These are phyloP conservation scores for Tolypocladium sp. DNA, from an alignment of 2,329 filamentous ascomycete genomes.

Conservation along the genomic window DNA sequence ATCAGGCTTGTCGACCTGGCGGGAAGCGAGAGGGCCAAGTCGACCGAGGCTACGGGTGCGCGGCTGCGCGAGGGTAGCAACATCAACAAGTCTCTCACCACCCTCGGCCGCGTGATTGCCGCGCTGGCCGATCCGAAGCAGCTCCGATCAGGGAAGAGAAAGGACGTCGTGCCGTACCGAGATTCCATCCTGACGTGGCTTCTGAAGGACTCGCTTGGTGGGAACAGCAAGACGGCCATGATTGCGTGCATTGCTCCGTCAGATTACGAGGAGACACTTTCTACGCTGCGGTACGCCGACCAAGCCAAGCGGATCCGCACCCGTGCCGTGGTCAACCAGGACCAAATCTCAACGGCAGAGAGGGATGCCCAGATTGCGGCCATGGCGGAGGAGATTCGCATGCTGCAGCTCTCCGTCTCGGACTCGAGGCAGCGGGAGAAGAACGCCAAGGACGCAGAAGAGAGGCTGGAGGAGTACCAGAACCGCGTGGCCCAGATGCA, in stretches of 20 bases:
- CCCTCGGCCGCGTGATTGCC: slow-evolving; percentile 89
- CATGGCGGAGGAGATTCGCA: slow-evolving; percentile 91
- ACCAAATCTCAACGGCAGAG: slow-evolving; percentile 84
- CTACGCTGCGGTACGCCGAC: slow-evolving; percentile 91
- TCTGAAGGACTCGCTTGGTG: slow-evolving; percentile 88
- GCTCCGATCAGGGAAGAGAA: slow-evolving; percentile 43
- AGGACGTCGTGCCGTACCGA: slow-evolving; percentile 75
- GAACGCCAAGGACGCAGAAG: slow-evolving; percentile 68
- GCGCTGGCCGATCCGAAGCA: slow-evolving; percentile 68
- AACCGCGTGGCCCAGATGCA: slow-evolving; percentile 83
- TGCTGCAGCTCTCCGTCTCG: slow-evolving; percentile 66
- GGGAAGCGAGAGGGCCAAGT: slow-evolving; percentile 88
- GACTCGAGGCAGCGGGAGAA: slow-evolving; percentile 61
- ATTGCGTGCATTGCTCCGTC: slow-evolving; percentile 93
- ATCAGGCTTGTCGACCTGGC: slow-evolving; percentile 94
- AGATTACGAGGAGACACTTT: slow-evolving; percentile 95
- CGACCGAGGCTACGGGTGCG: slow-evolving; percentile 87
- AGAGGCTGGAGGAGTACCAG: slow-evolving; percentile 90
- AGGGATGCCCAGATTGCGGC: slow-evolving; percentile 87
- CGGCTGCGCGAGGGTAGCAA: slow-evolving; percentile 90
- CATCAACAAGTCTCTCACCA: slow-evolving; percentile 98
- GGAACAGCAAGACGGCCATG: slow-evolving; percentile 98
- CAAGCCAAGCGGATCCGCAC: slow-evolving; percentile 97
- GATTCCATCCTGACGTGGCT: slow-evolving; percentile 82
- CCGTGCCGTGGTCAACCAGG: slow-evolving; percentile 89